phyloP scores from a whole-genome alignment of 1,139 yeast species.

The Saccharomyces hybrid region DNA sequence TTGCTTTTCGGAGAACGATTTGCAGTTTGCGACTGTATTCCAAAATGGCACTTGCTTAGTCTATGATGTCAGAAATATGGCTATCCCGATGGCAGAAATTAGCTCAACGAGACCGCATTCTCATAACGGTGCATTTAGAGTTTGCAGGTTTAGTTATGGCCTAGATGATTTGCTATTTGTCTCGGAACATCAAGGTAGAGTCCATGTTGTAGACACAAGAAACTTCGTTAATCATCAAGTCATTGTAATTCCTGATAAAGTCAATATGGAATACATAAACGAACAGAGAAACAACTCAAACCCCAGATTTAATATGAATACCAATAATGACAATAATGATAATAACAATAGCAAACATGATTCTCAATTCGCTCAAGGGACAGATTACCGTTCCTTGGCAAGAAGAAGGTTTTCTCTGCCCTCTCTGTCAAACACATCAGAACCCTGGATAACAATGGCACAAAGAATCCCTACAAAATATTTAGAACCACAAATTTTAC shows the following conservation, averaged over 20 bases:
- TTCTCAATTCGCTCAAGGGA: not conserved
- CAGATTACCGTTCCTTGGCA: slow-evolving; percentile 2
- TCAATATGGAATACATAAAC: slow-evolving; percentile 9
- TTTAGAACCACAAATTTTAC: slow-evolving; percentile 28
- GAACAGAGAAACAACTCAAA: not conserved
- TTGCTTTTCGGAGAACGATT: slow-evolving; percentile 66
- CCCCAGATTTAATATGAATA: not conserved
- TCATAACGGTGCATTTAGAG: slow-evolving; percentile 45
- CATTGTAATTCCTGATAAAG: slow-evolving; percentile 44
- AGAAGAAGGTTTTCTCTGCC: slow-evolving; percentile 7
- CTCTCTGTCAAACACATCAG: slow-evolving; percentile 6
- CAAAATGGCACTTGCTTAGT: slow-evolving; percentile 77
- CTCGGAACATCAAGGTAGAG: slow-evolving; percentile 79
- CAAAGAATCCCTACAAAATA: slow-evolving; percentile 23
- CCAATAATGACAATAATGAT: slow-evolving; percentile 1
- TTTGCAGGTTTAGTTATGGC: slow-evolving; percentile 58
- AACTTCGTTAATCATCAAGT: slow-evolving; percentile 70
- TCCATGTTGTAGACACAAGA: slow-evolving; percentile 74
- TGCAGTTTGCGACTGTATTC: slow-evolving; percentile 68
- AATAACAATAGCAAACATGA: not conserved
- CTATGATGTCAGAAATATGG: slow-evolving; percentile 63
- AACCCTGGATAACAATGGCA: slow-evolving; percentile 29
- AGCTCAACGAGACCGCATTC: slow-evolving; percentile 49
- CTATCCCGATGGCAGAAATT: slow-evolving; percentile 45
- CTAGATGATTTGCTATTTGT: slow-evolving; percentile 68